Conservation (phyloP, 345 rosid genomes). For the Citrus mangshanensis region DNA sequence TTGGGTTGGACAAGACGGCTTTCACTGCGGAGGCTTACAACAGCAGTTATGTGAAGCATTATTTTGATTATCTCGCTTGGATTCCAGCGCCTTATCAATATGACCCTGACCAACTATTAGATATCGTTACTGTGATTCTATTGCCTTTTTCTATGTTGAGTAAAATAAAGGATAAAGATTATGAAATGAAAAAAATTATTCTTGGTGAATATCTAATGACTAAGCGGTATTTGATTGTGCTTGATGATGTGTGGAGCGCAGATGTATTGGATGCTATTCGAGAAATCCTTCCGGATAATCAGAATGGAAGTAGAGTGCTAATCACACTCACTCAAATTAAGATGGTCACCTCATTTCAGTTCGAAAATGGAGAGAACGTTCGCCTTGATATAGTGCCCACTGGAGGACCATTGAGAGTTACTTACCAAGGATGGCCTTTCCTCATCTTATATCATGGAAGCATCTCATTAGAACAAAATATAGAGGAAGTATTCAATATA, state of each 20-base stretch:
- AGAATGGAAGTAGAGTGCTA: background rate
- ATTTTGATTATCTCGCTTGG: background rate
- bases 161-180: background rate
- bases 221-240: too few relatives aligned
- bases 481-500: accelerated
- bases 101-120: background rate
- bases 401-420: too few relatives aligned
- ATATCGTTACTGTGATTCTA: background rate
- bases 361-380: too few relatives aligned
- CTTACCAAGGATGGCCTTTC: too few relatives aligned
- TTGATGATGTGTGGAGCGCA: too few relatives aligned
- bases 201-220: too few relatives aligned
- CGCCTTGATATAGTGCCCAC: too few relatives aligned
- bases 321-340: too few relatives aligned
- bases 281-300: background rate
- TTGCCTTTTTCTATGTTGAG: background rate
- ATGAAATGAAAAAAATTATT: too few relatives aligned
- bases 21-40: background rate
- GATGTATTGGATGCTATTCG: accelerated
- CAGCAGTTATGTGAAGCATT: background rate
- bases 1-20: background rate
- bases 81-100: accelerated
- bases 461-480: too few relatives aligned
- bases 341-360: too few relatives aligned
- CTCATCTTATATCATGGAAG: too few relatives aligned